A percentile compares a stretch with the other conserved stretches of the same genome.
These are phyloP conservation scores for Sclerotinia glacialis DNA, from an alignment of 2,329 filamentous ascomycete genomes.

Conservation along the genomic window DNA sequence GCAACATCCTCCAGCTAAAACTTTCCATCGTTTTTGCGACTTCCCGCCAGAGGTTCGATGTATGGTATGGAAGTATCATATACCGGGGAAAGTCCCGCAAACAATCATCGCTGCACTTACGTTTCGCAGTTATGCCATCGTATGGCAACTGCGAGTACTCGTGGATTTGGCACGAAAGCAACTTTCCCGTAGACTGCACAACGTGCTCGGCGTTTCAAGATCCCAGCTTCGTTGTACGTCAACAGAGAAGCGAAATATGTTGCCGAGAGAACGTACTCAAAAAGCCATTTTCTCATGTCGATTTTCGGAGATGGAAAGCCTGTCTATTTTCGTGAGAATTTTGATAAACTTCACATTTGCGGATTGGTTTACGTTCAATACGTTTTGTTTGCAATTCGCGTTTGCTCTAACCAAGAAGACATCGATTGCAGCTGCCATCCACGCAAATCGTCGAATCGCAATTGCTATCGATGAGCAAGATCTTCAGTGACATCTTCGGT, in stretches of 20 bases:
- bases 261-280: not conserved
- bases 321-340: not conserved
- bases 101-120: not conserved
- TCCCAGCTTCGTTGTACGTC: not conserved
- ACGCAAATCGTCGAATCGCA: not conserved
- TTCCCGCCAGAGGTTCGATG: not conserved
- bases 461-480: not conserved
- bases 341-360: slow-evolving; percentile 7
- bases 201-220: not conserved
- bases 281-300: not conserved
- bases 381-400: not conserved
- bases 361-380: slow-evolving; percentile 7
- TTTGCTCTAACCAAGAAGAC: not conserved
- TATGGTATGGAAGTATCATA: not conserved
- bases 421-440: not conserved
- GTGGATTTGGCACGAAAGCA: not conserved
- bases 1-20: not conserved
- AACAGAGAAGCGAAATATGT: not conserved
- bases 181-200: not conserved
- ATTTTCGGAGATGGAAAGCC: not conserved
- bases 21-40: not conserved
- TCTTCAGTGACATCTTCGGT: not conserved
- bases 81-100: not conserved
- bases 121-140: not conserved
- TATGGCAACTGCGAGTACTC: not conserved